Conservation (phyloP, 805 yeast genomes). For the Hanseniaspora guilliermondii region DNA sequence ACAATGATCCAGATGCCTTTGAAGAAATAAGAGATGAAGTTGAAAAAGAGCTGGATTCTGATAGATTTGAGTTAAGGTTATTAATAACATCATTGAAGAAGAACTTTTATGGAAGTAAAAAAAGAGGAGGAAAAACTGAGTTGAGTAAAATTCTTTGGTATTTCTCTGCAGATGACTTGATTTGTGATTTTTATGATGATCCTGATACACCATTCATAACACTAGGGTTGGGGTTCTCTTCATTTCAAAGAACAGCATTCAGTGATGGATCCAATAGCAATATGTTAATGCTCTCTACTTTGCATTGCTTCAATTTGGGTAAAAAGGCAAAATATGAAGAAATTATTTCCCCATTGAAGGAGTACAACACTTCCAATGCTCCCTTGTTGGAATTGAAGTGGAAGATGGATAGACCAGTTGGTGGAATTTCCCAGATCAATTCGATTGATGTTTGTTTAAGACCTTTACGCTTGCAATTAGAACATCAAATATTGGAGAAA, state of each 20-base stretch:
- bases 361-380: not conserved
- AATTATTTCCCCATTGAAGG: constrained; percentile 34
- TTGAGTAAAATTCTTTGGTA: constrained; percentile 34
- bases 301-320: constrained; percentile 45
- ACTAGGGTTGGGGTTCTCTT: constrained; percentile 39
- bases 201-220: constrained; percentile 39
- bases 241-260: constrained; percentile 37
- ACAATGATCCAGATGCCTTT: constrained; percentile 26
- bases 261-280: constrained; percentile 44
- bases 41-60: constrained; percentile 27
- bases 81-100: constrained; percentile 34
- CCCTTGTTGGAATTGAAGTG: constrained; percentile 37
- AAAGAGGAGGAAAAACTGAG: constrained; percentile 17
- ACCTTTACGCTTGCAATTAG: constrained; percentile 48
- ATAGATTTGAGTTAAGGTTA: constrained; percentile 32
- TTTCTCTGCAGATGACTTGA: constrained; percentile 41
- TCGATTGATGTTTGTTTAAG: constrained; percentile 37
- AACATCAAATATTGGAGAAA: constrained; percentile 39
- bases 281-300: constrained; percentile 32
- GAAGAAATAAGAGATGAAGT: constrained; percentile 30
- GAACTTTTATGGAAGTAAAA: constrained; percentile 22
- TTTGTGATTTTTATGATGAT: constrained; percentile 46
- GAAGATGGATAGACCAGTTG: constrained; percentile 47
- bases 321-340: constrained; percentile 39
- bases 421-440: constrained; percentile 49